Evolutionary conservation across 225 moss, liverwort and hornwort species (phyloP).

Genomic region (Polytrichum commune): DNA sequence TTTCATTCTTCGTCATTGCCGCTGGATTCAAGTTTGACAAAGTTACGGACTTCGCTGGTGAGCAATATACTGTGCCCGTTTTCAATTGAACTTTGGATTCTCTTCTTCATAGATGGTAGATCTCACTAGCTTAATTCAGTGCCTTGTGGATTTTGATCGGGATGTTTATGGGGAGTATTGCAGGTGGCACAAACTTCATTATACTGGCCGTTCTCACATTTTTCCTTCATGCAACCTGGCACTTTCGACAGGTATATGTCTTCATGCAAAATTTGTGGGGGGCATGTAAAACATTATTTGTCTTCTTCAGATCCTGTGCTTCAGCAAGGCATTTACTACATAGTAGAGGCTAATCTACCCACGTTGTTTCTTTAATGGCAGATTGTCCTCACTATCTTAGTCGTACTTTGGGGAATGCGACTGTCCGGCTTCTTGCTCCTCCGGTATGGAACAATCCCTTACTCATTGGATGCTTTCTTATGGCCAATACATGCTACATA

Average conservation of each 20-base stretch:
- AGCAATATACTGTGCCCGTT: slow-evolving; percentile 12
- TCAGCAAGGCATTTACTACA: no score
- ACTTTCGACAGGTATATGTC: slow-evolving; percentile 67
- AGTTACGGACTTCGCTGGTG: slow-evolving; percentile 93
- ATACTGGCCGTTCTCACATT: slow-evolving; percentile 77
- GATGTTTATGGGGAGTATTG: background rate
- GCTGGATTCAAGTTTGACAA: slow-evolving; percentile 87
- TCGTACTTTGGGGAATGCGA: slow-evolving; percentile 52
- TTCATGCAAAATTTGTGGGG: background rate
- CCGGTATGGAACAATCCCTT: slow-evolving; percentile 29
- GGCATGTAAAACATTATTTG: background rate
- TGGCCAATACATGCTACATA: background rate
- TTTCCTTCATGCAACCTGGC: slow-evolving; percentile 72
- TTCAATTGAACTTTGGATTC: background rate
- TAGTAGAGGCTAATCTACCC: no score
- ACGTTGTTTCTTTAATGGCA: slow-evolving; percentile 10
- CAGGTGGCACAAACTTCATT: slow-evolving; percentile 78
- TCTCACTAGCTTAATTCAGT: background rate
- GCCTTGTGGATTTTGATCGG: background rate
- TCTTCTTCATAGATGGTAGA: background rate
- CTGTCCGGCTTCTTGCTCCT: slow-evolving; percentile 56
- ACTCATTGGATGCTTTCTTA: background rate
- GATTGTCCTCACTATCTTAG: slow-evolving; percentile 51
- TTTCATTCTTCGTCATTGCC: slow-evolving; percentile 74
- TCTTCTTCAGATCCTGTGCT: background rate